These are phyloP conservation scores for Malassezia psittaci DNA, from an alignment of 1,284 basidiomycete genomes.

Conservation along the genomic window DNA sequence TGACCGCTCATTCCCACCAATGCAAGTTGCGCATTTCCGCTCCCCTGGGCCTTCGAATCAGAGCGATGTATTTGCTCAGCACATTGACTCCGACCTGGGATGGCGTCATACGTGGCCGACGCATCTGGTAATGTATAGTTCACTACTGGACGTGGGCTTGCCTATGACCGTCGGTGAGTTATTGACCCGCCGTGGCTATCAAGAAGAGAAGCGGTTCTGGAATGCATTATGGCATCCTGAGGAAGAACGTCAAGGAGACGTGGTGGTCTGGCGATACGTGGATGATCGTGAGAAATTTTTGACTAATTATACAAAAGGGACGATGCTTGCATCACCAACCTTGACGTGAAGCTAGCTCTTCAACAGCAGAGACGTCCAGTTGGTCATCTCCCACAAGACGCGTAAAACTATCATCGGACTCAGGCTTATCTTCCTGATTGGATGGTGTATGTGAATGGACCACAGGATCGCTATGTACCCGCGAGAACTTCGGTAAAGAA, in stretches of 20 bases:
- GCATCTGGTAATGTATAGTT: slow-evolving; percentile 69
- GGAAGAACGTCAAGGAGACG: slow-evolving; percentile 59
- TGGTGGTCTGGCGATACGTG: slow-evolving; percentile 56
- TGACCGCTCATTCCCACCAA: slow-evolving; percentile 57
- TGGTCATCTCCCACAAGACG: slow-evolving; percentile 9
- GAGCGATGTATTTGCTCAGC: background rate
- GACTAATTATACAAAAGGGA: background rate
- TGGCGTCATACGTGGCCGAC: slow-evolving; percentile 70
- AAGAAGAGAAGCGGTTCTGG: slow-evolving; percentile 58
- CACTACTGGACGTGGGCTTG: slow-evolving; percentile 51
- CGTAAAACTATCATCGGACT: slow-evolving; percentile 17
- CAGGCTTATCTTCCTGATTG: slow-evolving; percentile 1
- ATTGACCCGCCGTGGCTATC: slow-evolving; percentile 59
- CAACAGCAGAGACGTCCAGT: slow-evolving; percentile 12
- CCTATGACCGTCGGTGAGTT: slow-evolving; percentile 50
- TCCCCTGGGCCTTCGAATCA: background rate
- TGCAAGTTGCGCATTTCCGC: slow-evolving; percentile 1
- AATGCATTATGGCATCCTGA: slow-evolving; percentile 72
- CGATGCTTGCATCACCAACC: slow-evolving; percentile 7
- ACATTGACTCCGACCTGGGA: slow-evolving; percentile 20
- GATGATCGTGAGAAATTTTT: background rate
- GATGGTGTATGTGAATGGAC: background rate
- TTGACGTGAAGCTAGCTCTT: slow-evolving; percentile 10
- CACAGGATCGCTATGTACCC: slow-evolving; percentile 10
- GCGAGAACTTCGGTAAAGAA: background rate